phyloP scores from a whole-genome alignment of 1,284 basidiomycete genomes.

The Bondarzewia mesenterica region DNA sequence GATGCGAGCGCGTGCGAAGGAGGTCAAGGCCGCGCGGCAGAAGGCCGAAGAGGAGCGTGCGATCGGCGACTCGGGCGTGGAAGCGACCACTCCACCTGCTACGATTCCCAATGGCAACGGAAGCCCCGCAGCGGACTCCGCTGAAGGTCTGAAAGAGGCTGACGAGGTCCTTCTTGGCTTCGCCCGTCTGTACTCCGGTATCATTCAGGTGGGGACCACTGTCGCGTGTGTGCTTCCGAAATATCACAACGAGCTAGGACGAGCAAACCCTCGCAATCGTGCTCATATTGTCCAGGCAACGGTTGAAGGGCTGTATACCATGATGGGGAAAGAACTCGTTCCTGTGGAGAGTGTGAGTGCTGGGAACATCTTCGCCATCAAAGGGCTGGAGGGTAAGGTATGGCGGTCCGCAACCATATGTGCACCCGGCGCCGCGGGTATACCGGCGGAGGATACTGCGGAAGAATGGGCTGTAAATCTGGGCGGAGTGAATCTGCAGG shows the following conservation, averaged over 20 bases:
- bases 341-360: slow-evolving; percentile 82
- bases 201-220: slow-evolving; percentile 56
- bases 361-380: slow-evolving; percentile 93
- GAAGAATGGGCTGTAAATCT: slow-evolving; percentile 72
- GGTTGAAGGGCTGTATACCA: slow-evolving; percentile 82
- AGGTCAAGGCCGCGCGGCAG: slow-evolving; percentile 47
- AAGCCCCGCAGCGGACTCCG: slow-evolving; percentile 13
- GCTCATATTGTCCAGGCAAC: slow-evolving; percentile 57
- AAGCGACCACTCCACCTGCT: slow-evolving; percentile 11
- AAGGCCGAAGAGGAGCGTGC: slow-evolving; percentile 24
- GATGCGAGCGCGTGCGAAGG: slow-evolving; percentile 66
- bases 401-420: slow-evolving; percentile 90
- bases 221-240: slow-evolving; percentile 85
- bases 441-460: slow-evolving; percentile 27
- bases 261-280: slow-evolving; percentile 64
- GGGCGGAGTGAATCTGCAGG: slow-evolving; percentile 67
- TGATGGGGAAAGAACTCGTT: slow-evolving; percentile 96
- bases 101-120: slow-evolving; percentile 16
- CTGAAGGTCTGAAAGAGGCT: slow-evolving; percentile 15
- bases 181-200: slow-evolving; percentile 89
- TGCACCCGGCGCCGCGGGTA: slow-evolving; percentile 42
- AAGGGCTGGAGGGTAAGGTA: slow-evolving; percentile 85
- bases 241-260: slow-evolving; percentile 65
- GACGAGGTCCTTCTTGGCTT: slow-evolving; percentile 82
- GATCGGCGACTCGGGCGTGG: slow-evolving; percentile 13